Conservation (phyloP, 306 rosid species). For the Styphnolobium japonicum region DNA sequence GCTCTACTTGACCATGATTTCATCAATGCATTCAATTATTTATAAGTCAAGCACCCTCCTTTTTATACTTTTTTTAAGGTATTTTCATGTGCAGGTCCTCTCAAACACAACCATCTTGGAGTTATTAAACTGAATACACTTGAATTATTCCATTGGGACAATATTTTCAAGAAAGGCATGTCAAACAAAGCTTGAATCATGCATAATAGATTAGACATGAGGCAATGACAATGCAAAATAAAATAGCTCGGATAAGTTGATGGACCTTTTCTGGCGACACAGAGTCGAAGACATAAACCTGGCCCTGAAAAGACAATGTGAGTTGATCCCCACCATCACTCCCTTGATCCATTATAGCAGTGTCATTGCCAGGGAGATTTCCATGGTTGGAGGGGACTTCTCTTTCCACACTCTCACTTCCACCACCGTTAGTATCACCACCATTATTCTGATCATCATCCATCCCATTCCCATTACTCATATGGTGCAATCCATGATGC, state of each 20-base stretch:
- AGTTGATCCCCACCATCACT: conserved; percentile 60
- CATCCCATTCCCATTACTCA: conserved; percentile 56
- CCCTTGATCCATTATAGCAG: conserved; percentile 43
- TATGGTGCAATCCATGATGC: conserved; percentile 55
- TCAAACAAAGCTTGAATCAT: background rate
- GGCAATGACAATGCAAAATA: background rate
- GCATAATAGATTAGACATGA: background rate
- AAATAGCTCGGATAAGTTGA: conserved; percentile 15
- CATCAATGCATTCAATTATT: background rate
- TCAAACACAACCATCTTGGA: background rate
- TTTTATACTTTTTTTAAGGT: background rate
- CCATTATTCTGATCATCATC: conserved; percentile 52
- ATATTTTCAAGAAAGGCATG: background rate
- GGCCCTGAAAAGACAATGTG: conserved; percentile 71
- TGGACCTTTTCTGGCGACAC: conserved; percentile 75
- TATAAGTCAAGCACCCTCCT: background rate
- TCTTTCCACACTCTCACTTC: conserved; percentile 45
- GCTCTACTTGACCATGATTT: background rate
- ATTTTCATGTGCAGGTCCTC: background rate
- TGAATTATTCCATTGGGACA: background rate
- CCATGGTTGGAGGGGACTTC: conserved; percentile 55
- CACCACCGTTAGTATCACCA: conserved; percentile 35
- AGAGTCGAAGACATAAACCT: conserved; percentile 67
- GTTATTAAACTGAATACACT: conserved; percentile 1
- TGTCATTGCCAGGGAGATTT: conserved; percentile 40